A percentile compares a stretch with the other conserved stretches of the same genome.
These are phyloP conservation scores for Chenopodium suecicum DNA, from an alignment of 148 eudicot species.

Conservation along the genomic window DNA sequence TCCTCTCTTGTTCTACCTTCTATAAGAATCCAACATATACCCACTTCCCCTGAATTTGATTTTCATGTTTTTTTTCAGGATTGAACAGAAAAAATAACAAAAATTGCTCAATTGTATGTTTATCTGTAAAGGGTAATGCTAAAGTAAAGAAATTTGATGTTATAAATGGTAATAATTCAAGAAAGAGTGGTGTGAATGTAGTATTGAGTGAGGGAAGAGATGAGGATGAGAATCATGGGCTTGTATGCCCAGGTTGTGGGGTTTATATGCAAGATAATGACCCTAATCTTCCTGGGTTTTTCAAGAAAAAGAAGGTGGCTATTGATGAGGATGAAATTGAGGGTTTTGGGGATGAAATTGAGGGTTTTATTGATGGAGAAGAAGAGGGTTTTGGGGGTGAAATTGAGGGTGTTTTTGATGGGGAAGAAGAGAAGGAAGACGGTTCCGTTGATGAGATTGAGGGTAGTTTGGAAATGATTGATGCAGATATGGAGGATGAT, in stretches of 20 bases:
- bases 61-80: slow-evolving; percentile 30
- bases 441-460: slow-evolving; percentile 39
- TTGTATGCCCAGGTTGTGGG: slow-evolving; percentile 93
- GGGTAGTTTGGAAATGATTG: slow-evolving; percentile 39
- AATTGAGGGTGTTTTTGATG: slow-evolving; percentile 38
- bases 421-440: slow-evolving; percentile 28
- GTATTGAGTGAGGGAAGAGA: slow-evolving; percentile 90
- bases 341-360: slow-evolving; percentile 27
- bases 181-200: slow-evolving; percentile 41
- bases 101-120: slow-evolving; percentile 32
- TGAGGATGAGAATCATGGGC: slow-evolving; percentile 65
- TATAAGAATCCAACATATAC: slow-evolving; percentile 1
- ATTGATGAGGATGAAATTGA: slow-evolving; percentile 35
- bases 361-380: slow-evolving; percentile 13
- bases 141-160: slow-evolving; percentile 35
- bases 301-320: slow-evolving; percentile 38
- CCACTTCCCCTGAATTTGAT: slow-evolving; percentile 19
- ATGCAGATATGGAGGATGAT: slow-evolving; percentile 39
- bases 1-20: background rate
- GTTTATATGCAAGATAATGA: slow-evolving; percentile 92
- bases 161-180: slow-evolving; percentile 32
- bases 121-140: slow-evolving; percentile 48
- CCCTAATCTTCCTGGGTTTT: slow-evolving; percentile 80
- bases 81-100: slow-evolving; percentile 27
- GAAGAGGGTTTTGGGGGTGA: slow-evolving; percentile 26